Evolutionary conservation across 164 flowering plant species (phyloP), one percentile per base, ranked within the genome.

Genomic region (Vitis amurensis): DNA sequence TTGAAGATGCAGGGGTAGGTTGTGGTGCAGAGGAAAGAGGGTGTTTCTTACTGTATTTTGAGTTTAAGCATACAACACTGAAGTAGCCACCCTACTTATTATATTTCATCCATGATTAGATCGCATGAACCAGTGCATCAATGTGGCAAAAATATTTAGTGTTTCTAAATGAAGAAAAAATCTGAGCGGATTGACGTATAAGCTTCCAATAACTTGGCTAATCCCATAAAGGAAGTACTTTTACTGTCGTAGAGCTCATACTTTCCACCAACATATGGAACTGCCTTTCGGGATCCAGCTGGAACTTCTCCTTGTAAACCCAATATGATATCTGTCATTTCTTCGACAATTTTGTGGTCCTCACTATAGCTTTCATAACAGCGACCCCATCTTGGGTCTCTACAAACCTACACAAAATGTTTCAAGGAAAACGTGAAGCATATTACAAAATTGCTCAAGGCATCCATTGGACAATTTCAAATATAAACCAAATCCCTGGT

Each of bases 341-440:
- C 79, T 71, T 79, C 71, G 16, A 89, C 94, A 69, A 87, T 67
- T 69, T 80, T 78, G 53, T 69, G 86, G 73, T 88, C 89, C 78
- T 88, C 93, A 37, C 93, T 87, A 73, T 87, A 88, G 82, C 93
- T 88, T 68, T 89, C 93, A 56, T 84, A 89, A 72, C 93, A 89
- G 19, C 93, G 79, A 62, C 93, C 93, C 93, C 93, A 89, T 71
- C 93, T 77, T 31, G 91, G 93, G 76, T 89, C 93, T 75, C 90
- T 78, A 73, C 92, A 88, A 14, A 88, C 90, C 92, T 88, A 63
- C 27, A 61, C 15, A 55, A 59, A 66, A 71, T 37, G 47, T 49
- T 57, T 16, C 68, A 44, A 53, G 48, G 11, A 63, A 49, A 15
- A 68, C 11, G 27, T 10, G 9, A 44, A 56, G 14, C 9, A 15